Base-by-base conservation (phyloP, 1,284 basidiomycete species). In the Stygiomarasmius scandens region DNA sequence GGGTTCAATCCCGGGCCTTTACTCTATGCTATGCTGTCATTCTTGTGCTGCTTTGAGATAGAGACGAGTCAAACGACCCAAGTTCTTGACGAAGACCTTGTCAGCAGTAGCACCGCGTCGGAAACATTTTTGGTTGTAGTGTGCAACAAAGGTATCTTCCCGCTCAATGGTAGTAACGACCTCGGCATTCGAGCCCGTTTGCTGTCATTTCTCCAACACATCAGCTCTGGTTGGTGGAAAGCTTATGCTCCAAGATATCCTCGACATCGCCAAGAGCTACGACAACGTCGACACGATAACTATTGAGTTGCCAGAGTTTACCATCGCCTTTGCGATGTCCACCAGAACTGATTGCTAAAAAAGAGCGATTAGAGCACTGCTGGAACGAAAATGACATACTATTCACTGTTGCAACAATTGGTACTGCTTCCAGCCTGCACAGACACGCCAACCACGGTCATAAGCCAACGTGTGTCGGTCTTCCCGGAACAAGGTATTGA, bases 321-420 rank as follows among this genome's bases (percentile, higher is more conserved):
- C 97, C 96, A 67, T 99, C 97, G 97, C 12, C 96, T 86, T 71
- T 98, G 95, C 23, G 93, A 95, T 10, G 96, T 99, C 96, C 97
- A 99, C 87, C 92, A 94, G 86, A 98, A 98, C 0, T 95, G 95
- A 70, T 97, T 96, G 69, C 90, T 92, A 54, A 54, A 27, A 38
- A 52, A 29, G 46, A 61, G n/a, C 55, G 4, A 41, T 49, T 11
- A 38, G 34, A 53, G 54, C 41, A 51, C 23, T 5, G 16, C 20
- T 23, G 52, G 47, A 20, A 36, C 16, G 20, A 59, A 25, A 9
- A 41, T 14, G 19, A 44, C 22, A n/a, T n/a, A 29, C 19, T 12
- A 41, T 86, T 66, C 64, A 89, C 86, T 93, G 90, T 73, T 96
- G 96, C 60, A 95, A 78, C 23, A 98, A 77, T 71, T 98, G 96